phyloP scores from a whole-genome alignment of 805 yeast species.

The Candida sphagnicola region DNA sequence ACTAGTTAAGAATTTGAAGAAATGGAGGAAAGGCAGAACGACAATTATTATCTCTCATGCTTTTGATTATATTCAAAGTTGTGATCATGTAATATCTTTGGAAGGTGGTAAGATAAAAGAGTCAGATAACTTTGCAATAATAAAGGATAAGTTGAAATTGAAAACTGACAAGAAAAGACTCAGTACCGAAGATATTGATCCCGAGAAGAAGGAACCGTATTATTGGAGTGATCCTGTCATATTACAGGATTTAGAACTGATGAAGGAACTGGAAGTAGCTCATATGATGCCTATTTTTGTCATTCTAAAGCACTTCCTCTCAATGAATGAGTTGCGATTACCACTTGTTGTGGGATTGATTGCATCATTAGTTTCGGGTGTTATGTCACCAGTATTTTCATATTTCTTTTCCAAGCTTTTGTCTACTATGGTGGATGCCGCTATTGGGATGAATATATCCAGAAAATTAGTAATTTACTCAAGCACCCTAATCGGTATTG shows the following conservation, averaged over 20 bases:
- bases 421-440: conserved; percentile 53
- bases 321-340: conserved; percentile 15
- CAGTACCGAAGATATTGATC: neutral
- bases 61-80: conserved; percentile 46
- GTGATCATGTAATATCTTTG: conserved; percentile 59
- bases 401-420: conserved; percentile 70
- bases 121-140: conserved; percentile 12
- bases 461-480: conserved; percentile 59
- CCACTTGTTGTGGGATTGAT: conserved; percentile 48
- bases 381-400: conserved; percentile 72
- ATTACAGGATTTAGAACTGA: conserved; percentile 1
- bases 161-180: conserved; percentile 7
- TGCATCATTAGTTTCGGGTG: conserved; percentile 54
- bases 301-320: conserved; percentile 22
- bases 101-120: conserved; percentile 49
- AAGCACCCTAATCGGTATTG: conserved; percentile 54
- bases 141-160: conserved; percentile 3
- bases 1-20: conserved; percentile 48
- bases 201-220: conserved; percentile 5
- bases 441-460: conserved; percentile 25
- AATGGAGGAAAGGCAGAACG: conserved; percentile 64
- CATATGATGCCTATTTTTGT: conserved; percentile 17
- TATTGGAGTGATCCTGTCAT: conserved; percentile 1
- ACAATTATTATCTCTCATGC: conserved; percentile 86
- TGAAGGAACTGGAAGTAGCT: neutral